Conservation (phyloP, 2,329 filamentous ascomycete species). For the Penicillium hesseltinei region DNA sequence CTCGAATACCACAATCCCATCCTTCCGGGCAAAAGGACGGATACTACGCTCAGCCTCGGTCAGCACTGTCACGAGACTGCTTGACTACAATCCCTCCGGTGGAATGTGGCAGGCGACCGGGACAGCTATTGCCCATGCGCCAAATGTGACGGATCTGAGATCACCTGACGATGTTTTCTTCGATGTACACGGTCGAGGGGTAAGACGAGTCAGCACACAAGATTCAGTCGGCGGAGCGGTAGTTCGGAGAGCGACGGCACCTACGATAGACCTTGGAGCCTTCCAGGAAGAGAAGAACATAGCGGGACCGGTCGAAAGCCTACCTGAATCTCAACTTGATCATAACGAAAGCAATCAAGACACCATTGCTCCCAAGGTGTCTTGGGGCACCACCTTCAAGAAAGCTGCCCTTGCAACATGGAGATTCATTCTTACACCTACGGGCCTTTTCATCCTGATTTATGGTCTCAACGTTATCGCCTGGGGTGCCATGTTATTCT, state of each 20-base stretch:
- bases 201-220: background rate
- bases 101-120: background rate
- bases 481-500: constrained; percentile 4
- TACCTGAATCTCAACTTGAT: no score
- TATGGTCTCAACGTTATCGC: constrained; percentile 5
- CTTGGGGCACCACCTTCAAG: background rate
- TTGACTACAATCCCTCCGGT: background rate
- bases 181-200: background rate
- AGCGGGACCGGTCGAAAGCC: background rate
- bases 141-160: background rate
- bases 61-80: background rate
- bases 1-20: background rate
- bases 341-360: background rate
- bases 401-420: background rate
- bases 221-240: background rate
- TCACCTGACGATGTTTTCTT: background rate
- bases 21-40: background rate
- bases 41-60: background rate
- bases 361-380: background rate
- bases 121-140: background rate
- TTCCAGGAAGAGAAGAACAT: background rate
- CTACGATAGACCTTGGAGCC: background rate
- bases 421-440: background rate
- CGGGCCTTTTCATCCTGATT: background rate
- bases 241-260: background rate